These are phyloP conservation scores for Acanthamoeba castellanii DNA, from an alignment of 208 protist genomes.

Conservation along the genomic window DNA sequence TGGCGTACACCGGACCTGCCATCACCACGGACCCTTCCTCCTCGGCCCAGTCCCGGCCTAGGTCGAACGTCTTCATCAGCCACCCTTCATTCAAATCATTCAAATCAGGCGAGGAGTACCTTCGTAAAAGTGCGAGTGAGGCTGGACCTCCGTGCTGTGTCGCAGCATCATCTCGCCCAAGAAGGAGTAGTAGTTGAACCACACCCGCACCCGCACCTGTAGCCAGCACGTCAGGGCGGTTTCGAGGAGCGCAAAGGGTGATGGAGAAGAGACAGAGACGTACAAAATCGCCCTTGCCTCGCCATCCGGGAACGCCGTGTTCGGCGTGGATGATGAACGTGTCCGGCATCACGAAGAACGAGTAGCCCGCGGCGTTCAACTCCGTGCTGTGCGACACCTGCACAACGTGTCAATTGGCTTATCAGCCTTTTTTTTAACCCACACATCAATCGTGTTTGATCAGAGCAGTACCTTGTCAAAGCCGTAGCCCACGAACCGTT, in stretches of 20 bases:
- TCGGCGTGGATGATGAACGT: conserved; percentile 36
- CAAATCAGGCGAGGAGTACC: no score
- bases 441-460: neutral
- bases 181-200: conserved; percentile 52
- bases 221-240: neutral
- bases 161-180: conserved; percentile 1
- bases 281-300: conserved; percentile 30
- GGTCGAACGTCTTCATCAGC: neutral
- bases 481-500: conserved; percentile 30
- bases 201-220: conserved; percentile 3
- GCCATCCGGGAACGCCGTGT: conserved; percentile 21
- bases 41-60: neutral
- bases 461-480: conserved; percentile 27
- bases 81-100: neutral
- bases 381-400: neutral
- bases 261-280: neutral
- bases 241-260: neutral
- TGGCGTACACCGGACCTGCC: neutral
- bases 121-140: conserved; percentile 10
- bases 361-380: conserved; percentile 13
- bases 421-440: neutral
- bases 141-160: neutral
- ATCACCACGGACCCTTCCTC: neutral
- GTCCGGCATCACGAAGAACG: neutral
- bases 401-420: neutral